Base-by-base conservation (phyloP, 73 alveolate genomes). In the Paramecium pentaurelia region DNA sequence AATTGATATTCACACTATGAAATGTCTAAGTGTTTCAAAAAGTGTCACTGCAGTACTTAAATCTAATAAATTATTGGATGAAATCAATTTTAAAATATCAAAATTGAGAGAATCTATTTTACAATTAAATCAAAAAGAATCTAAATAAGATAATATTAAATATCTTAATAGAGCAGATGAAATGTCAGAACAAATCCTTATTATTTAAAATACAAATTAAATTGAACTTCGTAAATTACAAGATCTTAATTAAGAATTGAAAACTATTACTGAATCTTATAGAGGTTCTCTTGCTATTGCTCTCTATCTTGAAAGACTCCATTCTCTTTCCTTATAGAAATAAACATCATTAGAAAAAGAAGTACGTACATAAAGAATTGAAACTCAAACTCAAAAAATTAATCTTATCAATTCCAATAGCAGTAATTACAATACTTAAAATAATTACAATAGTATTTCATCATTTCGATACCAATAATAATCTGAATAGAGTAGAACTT, bases 201-300 rank as follows among this genome's bases (percentile, higher is more conserved):
- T 51, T 4, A 34, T 64, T 6, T 27, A 64, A 64, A 64, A 64
- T 32, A 64, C 42, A 3, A 64, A 64, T 64, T 34, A 64, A 64
- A 64, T 64, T 64, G 84, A 64, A 64, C 22, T 64, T 10, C 16
- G 84, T 11, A 64, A 64, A 64, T 7, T 64, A 3, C 27, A 80
- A 16, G 91, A 80, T 27, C 34, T 80, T 12, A 80, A 80, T 47
- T 16, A 80, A 36, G 91, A 80, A 28, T 80, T 80, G 27, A n/a
- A 28, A 22, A 80, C 91, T 0, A 34, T 80, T 12, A 80, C 91
- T 7, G 91, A 80, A 80, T 40, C 71, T 14, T 80, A 80, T 25
- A 37, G 91, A 18, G 91, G 91, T 27, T 80, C 91, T 12, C 27
- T 80, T 10, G 71, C 64, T 25, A 80, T 80, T 80, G 91, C 91